Evolutionary conservation across 2,329 filamentous ascomycete species (phyloP).

Genomic region (Ophiostoma tasmaniense): DNA sequence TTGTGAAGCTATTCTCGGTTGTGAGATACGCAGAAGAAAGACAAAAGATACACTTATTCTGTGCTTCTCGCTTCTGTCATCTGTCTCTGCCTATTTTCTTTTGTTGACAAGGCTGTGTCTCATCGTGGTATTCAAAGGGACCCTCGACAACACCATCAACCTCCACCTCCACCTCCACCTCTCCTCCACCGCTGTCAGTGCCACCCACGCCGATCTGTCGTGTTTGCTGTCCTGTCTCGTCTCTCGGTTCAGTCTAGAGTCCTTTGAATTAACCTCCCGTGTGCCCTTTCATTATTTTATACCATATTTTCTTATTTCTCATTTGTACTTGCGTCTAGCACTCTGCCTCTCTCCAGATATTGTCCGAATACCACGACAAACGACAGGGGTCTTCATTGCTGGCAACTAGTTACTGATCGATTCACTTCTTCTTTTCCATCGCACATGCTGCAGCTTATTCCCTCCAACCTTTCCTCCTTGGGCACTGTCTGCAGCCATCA

Average conservation of each 20-base stretch:
- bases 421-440: neutral
- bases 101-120: neutral
- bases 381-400: neutral
- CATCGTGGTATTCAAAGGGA: neutral
- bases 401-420: neutral
- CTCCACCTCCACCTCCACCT: no score
- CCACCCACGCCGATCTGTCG: neutral
- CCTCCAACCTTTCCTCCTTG: slow-evolving; percentile 1
- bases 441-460: neutral
- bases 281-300: no score
- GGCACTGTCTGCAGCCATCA: slow-evolving; percentile 15
- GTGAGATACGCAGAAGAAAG: no score
- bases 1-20: neutral
- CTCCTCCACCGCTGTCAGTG: neutral
- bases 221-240: neutral
- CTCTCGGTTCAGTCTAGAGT: neutral
- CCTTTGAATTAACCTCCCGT: neutral
- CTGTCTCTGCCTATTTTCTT: neutral
- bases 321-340: no score
- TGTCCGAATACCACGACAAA: neutral
- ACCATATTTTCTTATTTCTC: no score
- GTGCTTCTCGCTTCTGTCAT: neutral
- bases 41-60: neutral
- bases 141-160: neutral
- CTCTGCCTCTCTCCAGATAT: neutral